Base-by-base conservation (phyloP, 331 rosid genomes). In the Cucumis variabilis region DNA sequence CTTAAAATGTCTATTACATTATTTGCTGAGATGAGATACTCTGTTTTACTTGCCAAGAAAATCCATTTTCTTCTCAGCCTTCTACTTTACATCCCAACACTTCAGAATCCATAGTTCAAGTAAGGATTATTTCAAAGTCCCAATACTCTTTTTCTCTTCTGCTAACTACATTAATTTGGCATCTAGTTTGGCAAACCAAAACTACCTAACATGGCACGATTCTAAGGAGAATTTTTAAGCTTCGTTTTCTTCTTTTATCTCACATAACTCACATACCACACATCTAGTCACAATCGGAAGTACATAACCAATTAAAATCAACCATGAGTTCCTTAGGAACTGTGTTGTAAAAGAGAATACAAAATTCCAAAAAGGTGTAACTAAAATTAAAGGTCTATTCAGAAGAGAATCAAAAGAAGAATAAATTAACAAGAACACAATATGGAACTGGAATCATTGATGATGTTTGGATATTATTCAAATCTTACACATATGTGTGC, bases 291-390 rank as follows among this genome's bases (percentile, higher is more conserved):
- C 28, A 78, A 7, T 27, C 44, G 27, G 30, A 50, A 24, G 60
- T 48, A n/a, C 16, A 12, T 9, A 50, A 77, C 23, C 23, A 77
- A 74, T 33, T n/a, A 77, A 77, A 78, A n/a, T 78, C 83, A 51
- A 24, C 83, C 20, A n/a, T n/a, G 65, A 77, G 37, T n/a, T 77
- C 65, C 83, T 48, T 19, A 77, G n/a, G 37, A 50, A 77, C 65
- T n/a, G 37, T 13, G 33, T 21, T 10, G 7, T 16, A 24, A 78
- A 78, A 51, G 44, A 78, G 66, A 78, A 25, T 17, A 7, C 60
- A 37, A 78, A 78, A 24, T n/a, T 24, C 7, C n/a, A 78, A 78
- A 78, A 15, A 8, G 76, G n/a, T 48, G n/a, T 5, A 50, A 50
- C 24, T 3, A 20, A 21, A 20, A 74, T 44, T 21, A 19, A 20